Evolutionary conservation across 495 filamentous ascomycete genomes (phyloP), one percentile per base, ranked within the genome.

Genomic region (Aspergillus avenaceus): DNA sequence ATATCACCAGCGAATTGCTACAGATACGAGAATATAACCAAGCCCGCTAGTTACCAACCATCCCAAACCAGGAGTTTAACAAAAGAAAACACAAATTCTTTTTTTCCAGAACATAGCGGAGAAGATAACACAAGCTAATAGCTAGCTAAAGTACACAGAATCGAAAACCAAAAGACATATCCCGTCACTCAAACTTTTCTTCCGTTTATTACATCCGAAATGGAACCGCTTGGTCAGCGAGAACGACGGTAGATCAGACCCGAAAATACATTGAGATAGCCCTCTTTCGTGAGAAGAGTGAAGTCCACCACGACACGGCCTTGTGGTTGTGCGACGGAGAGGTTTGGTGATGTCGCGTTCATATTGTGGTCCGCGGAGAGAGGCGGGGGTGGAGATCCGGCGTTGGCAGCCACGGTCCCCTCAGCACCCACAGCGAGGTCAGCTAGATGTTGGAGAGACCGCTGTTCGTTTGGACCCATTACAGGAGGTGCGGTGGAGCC

Each of bases 391-490:
- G 71, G 69, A 0, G 68, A 56, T 6, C 64, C 61, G 5, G 60
- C 60, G 28, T 62, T 66, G 25, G 67, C 66, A 23, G 63, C 57
- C 11, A 73, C 69, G 8, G 67, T 67, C 24, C 71, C 71, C 44
- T 76, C 73, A 3, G 69, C 73, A 3, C 71, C 73, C 21, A 76
- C 73, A 25, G 84, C 84, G 13, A 87, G 61, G 54, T 86, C 83
- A 2, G 84, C 84, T 7, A 87, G 72, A 50, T 83, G 81, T 59
- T 85, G 82, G 13, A 86, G 66, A 31, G 73, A 76, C 47, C 73
- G 71, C 52, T 76, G 73, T 49, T 76, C 73, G 41, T 72, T 76
- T 14, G 70, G 70, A 3, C 73, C 73, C 58, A 76, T 64, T 12
- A 72, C 58, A 14, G 72, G 71, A 0, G 65, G 68, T n/a, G 62